A percentile compares a stretch with the other conserved stretches of the same genome.
Evolutionary conservation across 805 yeast species (phyloP).

Genomic region (Torulaspora microellipsoides): DNA sequence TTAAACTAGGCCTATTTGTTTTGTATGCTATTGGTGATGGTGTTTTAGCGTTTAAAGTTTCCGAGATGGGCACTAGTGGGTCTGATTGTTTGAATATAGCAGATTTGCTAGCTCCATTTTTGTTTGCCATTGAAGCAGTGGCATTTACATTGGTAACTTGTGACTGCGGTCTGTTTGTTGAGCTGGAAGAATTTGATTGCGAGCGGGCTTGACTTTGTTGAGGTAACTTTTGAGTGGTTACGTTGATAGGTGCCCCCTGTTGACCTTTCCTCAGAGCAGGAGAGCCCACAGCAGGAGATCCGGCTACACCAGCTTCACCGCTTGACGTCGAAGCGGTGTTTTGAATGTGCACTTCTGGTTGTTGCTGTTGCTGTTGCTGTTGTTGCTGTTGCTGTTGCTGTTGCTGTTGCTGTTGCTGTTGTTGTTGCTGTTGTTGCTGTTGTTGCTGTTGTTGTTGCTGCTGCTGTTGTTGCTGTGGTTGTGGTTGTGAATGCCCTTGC

Average conservation of each 20-base stretch:
- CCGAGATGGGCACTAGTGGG: slow-evolving; percentile 70
- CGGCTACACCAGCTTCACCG: slow-evolving; percentile 3
- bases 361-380: slow-evolving; percentile 4
- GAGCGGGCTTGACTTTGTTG: slow-evolving; percentile 15
- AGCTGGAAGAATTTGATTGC: slow-evolving; percentile 22
- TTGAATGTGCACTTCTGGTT: slow-evolving; percentile 5
- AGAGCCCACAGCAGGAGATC: slow-evolving; percentile 3
- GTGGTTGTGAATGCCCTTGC: slow-evolving; percentile 22
- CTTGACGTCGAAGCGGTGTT: background rate
- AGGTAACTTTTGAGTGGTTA: slow-evolving; percentile 14
- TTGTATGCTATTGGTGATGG: slow-evolving; percentile 62
- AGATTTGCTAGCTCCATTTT: slow-evolving; percentile 22
- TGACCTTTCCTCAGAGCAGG: slow-evolving; percentile 8
- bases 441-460: slow-evolving; percentile 15
- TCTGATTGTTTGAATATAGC: slow-evolving; percentile 40
- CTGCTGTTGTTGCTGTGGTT: slow-evolving; percentile 14
- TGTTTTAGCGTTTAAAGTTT: slow-evolving; percentile 58
- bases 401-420: slow-evolving; percentile 1
- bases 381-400: slow-evolving; percentile 9
- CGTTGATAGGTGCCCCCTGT: slow-evolving; percentile 10
- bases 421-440: slow-evolving; percentile 9
- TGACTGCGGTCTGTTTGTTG: slow-evolving; percentile 21
- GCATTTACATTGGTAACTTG: slow-evolving; percentile 48
- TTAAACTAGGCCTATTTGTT: slow-evolving; percentile 72
- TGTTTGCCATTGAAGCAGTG: slow-evolving; percentile 40